phyloP scores from a whole-genome alignment of 805 yeast species.

The Trichomonascus vanleenenianus region DNA sequence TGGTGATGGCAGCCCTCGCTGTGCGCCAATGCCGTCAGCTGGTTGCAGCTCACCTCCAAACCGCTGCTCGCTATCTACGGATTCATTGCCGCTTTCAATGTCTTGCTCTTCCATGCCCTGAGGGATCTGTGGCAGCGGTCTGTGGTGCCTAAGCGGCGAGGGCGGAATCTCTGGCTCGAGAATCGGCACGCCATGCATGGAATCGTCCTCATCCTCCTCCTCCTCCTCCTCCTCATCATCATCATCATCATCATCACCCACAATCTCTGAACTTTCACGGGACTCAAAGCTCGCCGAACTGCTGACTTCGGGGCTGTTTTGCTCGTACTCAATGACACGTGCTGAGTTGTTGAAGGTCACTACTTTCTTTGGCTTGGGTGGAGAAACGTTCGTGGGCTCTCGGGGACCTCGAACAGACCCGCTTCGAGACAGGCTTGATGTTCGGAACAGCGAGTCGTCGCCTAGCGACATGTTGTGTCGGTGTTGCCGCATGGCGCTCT shows the following conservation, averaged over 20 bases:
- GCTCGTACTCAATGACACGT: slow-evolving; percentile 20
- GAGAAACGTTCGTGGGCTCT: slow-evolving; percentile 4
- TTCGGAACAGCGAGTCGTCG: slow-evolving; percentile 6
- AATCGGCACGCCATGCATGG: slow-evolving; percentile 14
- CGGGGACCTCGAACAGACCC: slow-evolving; percentile 16
- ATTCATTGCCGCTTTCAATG: not conserved
- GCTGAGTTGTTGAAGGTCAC: slow-evolving; percentile 20
- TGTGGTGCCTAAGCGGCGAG: not conserved
- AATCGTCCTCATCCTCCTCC: slow-evolving; percentile 11
- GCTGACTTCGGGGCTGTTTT: slow-evolving; percentile 18
- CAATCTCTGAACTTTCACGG: slow-evolving; percentile 1
- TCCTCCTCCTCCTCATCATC: slow-evolving; percentile 11
- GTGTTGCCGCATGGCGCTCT: not conserved
- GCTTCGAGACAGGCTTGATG: slow-evolving; percentile 14
- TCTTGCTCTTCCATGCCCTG: slow-evolving; percentile 2
- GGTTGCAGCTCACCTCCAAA: too few species aligned
- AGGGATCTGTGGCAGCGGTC: slow-evolving; percentile 20
- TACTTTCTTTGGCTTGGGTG: slow-evolving; percentile 17
- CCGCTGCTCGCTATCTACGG: too few species aligned
- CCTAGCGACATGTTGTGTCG: not conserved
- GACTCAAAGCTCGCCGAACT: slow-evolving; percentile 5
- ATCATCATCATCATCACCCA: slow-evolving; percentile 1
- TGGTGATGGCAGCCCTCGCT: too few species aligned
- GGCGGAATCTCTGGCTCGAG: slow-evolving; percentile 13
- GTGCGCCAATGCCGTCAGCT: too few species aligned